Evolutionary conservation across 345 rosid genomes (phyloP), one percentile per base, ranked within the genome.

Genomic region (Hibiscus trionum): DNA sequence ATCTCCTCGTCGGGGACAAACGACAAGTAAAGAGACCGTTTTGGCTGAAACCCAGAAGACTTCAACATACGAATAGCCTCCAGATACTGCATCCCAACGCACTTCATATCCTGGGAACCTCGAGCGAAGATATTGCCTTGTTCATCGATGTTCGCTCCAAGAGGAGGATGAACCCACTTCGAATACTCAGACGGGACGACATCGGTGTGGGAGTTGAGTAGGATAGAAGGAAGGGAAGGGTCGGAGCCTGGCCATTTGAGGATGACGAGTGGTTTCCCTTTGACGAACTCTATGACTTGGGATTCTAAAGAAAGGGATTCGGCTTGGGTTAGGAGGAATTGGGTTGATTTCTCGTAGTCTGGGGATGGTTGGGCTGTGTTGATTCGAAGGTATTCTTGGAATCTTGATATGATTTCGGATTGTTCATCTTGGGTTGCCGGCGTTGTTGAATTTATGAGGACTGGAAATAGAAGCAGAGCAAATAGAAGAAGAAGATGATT

Each of bases 81-180:
- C 73, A 92, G 82, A 70, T 95, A 89, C 88, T 92, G 99, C 91
- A 83, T 86, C 8, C 97, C 96, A 19, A 95, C 96, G 75, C 99
- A 95, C 87, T 95, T 95, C 97, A 95, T 95, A 80, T 95, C 99
- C 87, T 92, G 99, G 0, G 97, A 89, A 37, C 99, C 99, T 75
- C 99, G 79, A 50, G 94, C 99, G 24, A 75, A 92, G 70, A 95
- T 89, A 59, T 86, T 68, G 2, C 96, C 99, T 0, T 16, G n/a
- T 14, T 79, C 84, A 81, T 92, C 99, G 72, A 93, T 31, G 82
- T 88, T 90, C 73, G 96, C 97, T 1, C 64, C 80, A 74, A 95
- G 87, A 0, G 97, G 96, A 42, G 77, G 91, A 76, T 90, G 88
- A 52, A 26, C 56, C 99, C 99, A 95, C 84, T 95, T 95, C 60